Evolutionary conservation across 1,139 yeast species (phyloP).

Genomic region (Yamadazyma taylorii): DNA sequence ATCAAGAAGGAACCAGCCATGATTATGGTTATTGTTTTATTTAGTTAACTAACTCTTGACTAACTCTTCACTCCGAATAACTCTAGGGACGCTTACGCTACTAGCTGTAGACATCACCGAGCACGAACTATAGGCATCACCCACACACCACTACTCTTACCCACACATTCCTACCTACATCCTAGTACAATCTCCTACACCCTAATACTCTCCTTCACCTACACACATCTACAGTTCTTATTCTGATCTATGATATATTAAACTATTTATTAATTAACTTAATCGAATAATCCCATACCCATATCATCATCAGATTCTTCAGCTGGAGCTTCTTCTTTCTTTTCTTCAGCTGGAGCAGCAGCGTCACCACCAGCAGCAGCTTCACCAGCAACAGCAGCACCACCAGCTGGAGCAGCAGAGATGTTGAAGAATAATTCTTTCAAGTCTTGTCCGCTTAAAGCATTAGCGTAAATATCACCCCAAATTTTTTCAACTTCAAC

Average conservation of each 20-base stretch:
- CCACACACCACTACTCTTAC: too few species aligned
- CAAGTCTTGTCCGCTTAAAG: slow-evolving; percentile 76
- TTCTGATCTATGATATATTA: slow-evolving; percentile 5
- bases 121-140: too few species aligned
- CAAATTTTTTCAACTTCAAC: slow-evolving; percentile 60
- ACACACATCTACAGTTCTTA: background rate
- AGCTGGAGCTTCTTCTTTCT: slow-evolving; percentile 56
- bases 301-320: slow-evolving; percentile 65
- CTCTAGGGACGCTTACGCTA: too few species aligned
- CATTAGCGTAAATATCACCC: slow-evolving; percentile 82
- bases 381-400: slow-evolving; percentile 59
- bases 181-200: too few species aligned
- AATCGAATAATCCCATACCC: slow-evolving; percentile 91
- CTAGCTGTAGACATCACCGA: too few species aligned
- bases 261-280: slow-evolving; percentile 23
- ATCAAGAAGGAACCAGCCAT: too few species aligned
- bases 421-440: slow-evolving; percentile 75
- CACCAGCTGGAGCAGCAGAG: slow-evolving; percentile 67
- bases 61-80: too few species aligned
- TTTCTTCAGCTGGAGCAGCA: slow-evolving; percentile 58
- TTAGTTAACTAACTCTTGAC: too few species aligned
- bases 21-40: too few species aligned
- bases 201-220: background rate
- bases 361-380: slow-evolving; percentile 58
- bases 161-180: too few species aligned